phyloP scores from a whole-genome alignment of 2,329 filamentous ascomycete genomes.

The Botrytis hyacinthi region DNA sequence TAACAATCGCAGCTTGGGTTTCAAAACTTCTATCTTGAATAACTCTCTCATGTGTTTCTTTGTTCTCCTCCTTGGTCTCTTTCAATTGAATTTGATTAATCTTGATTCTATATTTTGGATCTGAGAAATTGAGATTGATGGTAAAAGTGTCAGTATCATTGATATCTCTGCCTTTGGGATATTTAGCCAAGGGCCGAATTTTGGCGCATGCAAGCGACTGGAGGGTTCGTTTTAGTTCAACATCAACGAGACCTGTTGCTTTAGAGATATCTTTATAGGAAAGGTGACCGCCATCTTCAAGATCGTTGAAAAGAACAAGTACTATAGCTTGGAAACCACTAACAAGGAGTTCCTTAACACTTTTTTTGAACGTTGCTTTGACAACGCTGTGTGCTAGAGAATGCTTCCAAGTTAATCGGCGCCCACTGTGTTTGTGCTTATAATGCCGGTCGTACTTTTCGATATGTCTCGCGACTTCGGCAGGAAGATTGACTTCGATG shows the following conservation, averaged over 20 bases:
- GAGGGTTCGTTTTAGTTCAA: conserved; percentile 82
- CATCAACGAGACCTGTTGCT: conserved; percentile 70
- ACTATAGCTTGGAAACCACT: conserved; percentile 91
- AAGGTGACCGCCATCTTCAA: conserved; percentile 59
- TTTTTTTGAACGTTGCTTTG: conserved; percentile 75
- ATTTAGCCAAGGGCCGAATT: conserved; percentile 77
- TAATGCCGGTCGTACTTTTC: conserved; percentile 84
- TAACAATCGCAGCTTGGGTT: conserved; percentile 92
- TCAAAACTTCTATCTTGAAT: conserved; percentile 90
- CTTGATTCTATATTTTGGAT: conserved; percentile 87
- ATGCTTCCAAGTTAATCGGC: conserved; percentile 88
- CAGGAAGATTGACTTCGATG: conserved; percentile 67
- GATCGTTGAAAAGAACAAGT: conserved; percentile 82
- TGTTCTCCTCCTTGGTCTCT: conserved; percentile 93
- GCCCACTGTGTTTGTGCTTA: conserved; percentile 82
- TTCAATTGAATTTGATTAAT: conserved; percentile 98
- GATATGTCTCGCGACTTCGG: conserved; percentile 71
- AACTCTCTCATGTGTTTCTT: conserved; percentile 87
- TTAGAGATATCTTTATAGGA: conserved; percentile 73
- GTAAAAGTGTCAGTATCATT: conserved; percentile 76
- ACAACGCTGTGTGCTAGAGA: conserved; percentile 87
- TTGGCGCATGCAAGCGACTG: conserved; percentile 94
- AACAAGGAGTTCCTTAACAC: conserved; percentile 83
- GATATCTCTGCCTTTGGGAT: conserved; percentile 81
- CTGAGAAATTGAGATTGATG: conserved; percentile 73